Evolutionary conservation across 2,329 filamentous ascomycete genomes (phyloP), one percentile per base, ranked within the genome.

Genomic region (Fusarium nanum): DNA sequence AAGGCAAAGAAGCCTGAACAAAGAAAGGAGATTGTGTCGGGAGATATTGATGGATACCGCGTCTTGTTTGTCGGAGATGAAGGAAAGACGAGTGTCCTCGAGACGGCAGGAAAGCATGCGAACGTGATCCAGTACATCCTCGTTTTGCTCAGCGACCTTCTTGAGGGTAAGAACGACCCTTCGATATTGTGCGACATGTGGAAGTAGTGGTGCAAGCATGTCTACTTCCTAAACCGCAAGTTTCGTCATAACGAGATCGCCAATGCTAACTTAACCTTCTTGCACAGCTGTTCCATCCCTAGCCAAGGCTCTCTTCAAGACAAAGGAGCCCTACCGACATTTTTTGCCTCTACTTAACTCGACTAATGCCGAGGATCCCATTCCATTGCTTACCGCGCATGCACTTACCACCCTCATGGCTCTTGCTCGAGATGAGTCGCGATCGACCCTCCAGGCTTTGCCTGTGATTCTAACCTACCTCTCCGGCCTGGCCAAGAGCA

Each of bases 51-150:
- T 74, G 93, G 91, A 72, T 99, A 97, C 82, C 88, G 90, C 64
- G 84, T 87, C 70, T 85, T 99, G 70, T 91, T 99, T 74, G 87
- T 96, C 27, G 95, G 96, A 63, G 88, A 87, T 66, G 86, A 88
- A 74, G 94, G 91, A 81, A 84, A 84, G 75, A 81, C 85, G 61
- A 88, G 88, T 75, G 92, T 98, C 66, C 86, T 98, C 73, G 93
- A 98, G 83, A 90, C 91, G 66, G 93, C 94, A 46, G 89, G 91
- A 74, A 94, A 94, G 85, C 90, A 94, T 75, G 88, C 90, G 78
- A 94, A 98, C 83, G 93, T 99, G 73, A 88, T 98, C 70, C 95
- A 98, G 83, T 98, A 98, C 81, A 92, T 98, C 78, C 86, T 99
- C 64, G 95, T 98, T 49, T 84, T 99, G 76, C 87, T 96, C 65